Base-by-base conservation (phyloP, 768 basidiomycete genomes). In the Boletus patriciae region DNA sequence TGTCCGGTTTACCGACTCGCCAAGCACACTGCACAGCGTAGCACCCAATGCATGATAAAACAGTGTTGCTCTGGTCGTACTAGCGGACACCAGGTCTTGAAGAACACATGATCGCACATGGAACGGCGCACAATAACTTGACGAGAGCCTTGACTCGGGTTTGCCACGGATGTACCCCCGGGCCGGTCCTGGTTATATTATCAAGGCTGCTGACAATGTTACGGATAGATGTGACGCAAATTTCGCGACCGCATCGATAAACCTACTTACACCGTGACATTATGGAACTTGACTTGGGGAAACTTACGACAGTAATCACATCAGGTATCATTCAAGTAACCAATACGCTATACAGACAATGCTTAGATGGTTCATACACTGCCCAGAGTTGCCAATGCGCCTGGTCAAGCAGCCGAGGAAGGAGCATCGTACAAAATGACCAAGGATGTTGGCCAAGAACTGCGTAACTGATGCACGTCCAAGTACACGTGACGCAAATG, bases 401-500 rank as follows among this genome's bases (percentile, higher is more conserved):
- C 42, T 6, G 38, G 4, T 72, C 63, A 71, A 46, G 55, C 53
- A 51, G 57, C 18, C 9, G 58, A 37, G 25, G 62, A 31, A 44
- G 70, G 36, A 23, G 19, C 42, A 50, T 72, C 71, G 19, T 72
- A 72, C 75, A 84, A 74, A 36, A 90, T 64, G 27, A 83, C 73
- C 79, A 92, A 73, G 3, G 83, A 82, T 8, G 79, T 81, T 1
- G 90, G 86, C 88, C 88, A 90, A 18, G 87, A 83, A 5, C 75
- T 75, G 12, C 80, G 73, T n/a, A 73, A 52, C 63, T 83, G 79
- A 2, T 76, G 69, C 1, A 67, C 63, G 55, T 82, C 78, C 57
- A 92, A 73, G 68, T 89, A 91, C 52, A 78, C 76, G 62, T 79
- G 79, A 11, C 73, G 73, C 23, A 83, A 69, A 46, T 83, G 78